A percentile compares a stretch with the other conserved stretches of the same genome.
Conservation (phyloP, 2,329 filamentous ascomycete genomes). For the Talaromyces marneffei region DNA sequence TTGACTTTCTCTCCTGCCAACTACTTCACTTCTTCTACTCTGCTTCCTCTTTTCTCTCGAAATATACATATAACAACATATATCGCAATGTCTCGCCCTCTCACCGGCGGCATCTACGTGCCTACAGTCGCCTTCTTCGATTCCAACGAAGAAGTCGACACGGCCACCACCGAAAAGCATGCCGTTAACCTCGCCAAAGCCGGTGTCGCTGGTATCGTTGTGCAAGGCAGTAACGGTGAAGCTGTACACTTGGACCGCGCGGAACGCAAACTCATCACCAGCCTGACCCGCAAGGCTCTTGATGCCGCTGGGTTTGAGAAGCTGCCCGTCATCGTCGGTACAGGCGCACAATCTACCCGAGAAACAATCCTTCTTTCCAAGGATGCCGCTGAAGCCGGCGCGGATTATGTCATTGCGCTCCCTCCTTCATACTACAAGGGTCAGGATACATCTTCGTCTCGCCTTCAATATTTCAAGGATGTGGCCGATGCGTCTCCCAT, state of each 20-base stretch:
- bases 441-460: constrained; percentile 56
- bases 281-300: constrained; percentile 63
- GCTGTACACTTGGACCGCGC: constrained; percentile 68
- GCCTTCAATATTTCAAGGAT: constrained; percentile 59
- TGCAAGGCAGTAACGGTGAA: constrained; percentile 77
- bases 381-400: constrained; percentile 63
- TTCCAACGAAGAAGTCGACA: constrained; percentile 57
- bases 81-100: constrained; percentile 20
- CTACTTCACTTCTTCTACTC: background rate
- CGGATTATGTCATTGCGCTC: constrained; percentile 69
- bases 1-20: background rate
- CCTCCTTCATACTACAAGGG: constrained; percentile 70
- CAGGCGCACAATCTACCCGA: constrained; percentile 65
- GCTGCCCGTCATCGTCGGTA: constrained; percentile 70
- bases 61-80: background rate
- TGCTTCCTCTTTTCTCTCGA: background rate
- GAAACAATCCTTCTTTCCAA: constrained; percentile 65
- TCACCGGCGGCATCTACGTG: constrained; percentile 58
- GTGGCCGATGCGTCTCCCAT: constrained; percentile 57
- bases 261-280: constrained; percentile 64
- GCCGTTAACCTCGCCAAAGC: constrained; percentile 65
- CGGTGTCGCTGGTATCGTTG: constrained; percentile 67
- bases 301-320: constrained; percentile 59
- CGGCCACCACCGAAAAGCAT: constrained; percentile 52
- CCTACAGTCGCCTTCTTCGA: constrained; percentile 72